Percentiles rank a stretch among this genome's conserved stretches.
Evolutionary conservation across 2,329 filamentous ascomycete species (phyloP).

Genomic region (Aspergillus thermomutatus): DNA sequence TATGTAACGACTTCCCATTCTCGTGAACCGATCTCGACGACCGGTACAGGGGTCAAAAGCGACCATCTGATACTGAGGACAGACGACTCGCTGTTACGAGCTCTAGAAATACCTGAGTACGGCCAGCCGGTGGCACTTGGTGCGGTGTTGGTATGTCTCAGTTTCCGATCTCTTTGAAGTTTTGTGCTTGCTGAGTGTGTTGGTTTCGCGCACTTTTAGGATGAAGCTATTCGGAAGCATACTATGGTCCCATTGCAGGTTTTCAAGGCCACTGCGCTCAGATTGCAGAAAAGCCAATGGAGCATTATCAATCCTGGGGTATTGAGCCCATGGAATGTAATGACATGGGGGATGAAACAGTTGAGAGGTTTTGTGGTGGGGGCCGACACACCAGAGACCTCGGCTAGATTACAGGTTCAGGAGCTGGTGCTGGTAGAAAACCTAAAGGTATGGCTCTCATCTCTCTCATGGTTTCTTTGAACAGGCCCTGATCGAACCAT

Average conservation of each 20-base stretch:
- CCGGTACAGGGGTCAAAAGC: slow-evolving; percentile 21
- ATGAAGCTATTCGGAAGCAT: slow-evolving; percentile 67
- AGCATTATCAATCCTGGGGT: slow-evolving; percentile 40
- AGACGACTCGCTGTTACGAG: slow-evolving; percentile 63
- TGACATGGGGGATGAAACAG: slow-evolving; percentile 73
- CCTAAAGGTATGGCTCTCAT: slow-evolving; percentile 47
- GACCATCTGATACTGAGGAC: slow-evolving; percentile 52
- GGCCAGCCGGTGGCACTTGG: slow-evolving; percentile 79
- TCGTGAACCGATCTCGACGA: slow-evolving; percentile 14
- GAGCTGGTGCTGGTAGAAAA: slow-evolving; percentile 53
- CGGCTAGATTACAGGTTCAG: slow-evolving; percentile 36
- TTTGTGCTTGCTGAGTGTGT: background rate
- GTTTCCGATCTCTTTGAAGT: background rate
- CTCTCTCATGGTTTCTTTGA: background rate
- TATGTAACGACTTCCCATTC: slow-evolving; percentile 43
- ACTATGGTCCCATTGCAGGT: slow-evolving; percentile 68
- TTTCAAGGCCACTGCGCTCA: slow-evolving; percentile 64
- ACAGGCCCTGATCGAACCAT: slow-evolving; percentile 18
- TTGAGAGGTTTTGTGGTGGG: slow-evolving; percentile 58
- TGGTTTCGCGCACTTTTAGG: slow-evolving; percentile 29
- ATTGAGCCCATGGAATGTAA: slow-evolving; percentile 63
- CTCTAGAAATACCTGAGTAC: slow-evolving; percentile 72
- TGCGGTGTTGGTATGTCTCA: slow-evolving; percentile 60
- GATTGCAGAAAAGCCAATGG: slow-evolving; percentile 70
- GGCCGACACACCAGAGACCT: slow-evolving; percentile 24